phyloP scores from a whole-genome alignment of 73 alveolate genomes.

The Paramecium biaurelia region DNA sequence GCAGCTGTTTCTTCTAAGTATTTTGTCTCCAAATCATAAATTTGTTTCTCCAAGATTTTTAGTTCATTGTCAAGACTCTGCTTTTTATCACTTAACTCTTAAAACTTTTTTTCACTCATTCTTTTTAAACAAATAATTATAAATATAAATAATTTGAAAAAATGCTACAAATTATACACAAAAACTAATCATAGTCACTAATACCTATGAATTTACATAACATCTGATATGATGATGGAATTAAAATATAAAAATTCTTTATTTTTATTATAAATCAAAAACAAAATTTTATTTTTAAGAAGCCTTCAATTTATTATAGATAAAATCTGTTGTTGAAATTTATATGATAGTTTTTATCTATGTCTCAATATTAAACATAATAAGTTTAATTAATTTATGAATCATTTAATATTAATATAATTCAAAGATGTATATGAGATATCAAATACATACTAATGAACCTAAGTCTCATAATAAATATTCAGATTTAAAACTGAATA shows the following conservation, averaged over 20 bases:
- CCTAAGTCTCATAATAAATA: neutral
- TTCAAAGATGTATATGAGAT: constrained; percentile 21
- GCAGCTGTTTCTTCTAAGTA: constrained; percentile 36
- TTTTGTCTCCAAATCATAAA: constrained; percentile 33
- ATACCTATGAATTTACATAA: neutral
- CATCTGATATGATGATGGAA: neutral
- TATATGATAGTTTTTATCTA: neutral
- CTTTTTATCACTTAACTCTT: neutral
- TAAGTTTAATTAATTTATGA: neutral
- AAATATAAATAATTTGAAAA: neutral
- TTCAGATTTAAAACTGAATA: neutral
- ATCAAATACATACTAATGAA: neutral
- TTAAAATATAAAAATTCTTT: neutral
- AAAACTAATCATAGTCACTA: neutral
- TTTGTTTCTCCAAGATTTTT: neutral
- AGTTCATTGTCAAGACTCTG: neutral
- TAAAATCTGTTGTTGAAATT: neutral
- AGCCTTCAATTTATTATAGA: neutral
- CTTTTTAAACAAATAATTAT: neutral
- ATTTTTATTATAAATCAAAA: no score
- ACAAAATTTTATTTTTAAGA: neutral
- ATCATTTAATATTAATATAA: neutral
- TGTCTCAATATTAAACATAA: neutral
- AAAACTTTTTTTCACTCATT: constrained; percentile 36
- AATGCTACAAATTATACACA: neutral